Conservation (phyloP, 805 yeast species). For the Pichia nanzhaoensis region DNA sequence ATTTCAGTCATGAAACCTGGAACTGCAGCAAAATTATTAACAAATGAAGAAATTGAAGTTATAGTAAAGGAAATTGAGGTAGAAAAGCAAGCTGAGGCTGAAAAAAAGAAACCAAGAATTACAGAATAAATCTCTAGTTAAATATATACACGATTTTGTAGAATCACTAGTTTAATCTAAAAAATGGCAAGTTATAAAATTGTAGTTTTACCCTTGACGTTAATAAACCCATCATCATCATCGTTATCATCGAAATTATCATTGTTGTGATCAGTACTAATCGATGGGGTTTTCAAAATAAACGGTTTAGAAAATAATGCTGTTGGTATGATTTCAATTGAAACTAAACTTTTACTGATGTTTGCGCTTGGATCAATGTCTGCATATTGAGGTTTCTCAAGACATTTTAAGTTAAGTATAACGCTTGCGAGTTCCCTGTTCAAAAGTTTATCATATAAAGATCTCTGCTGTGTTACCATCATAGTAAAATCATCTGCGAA, state of each 20-base stretch:
- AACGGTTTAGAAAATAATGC: conserved; percentile 17
- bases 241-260: conserved; percentile 13
- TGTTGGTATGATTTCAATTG: conserved; percentile 25
- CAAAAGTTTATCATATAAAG: conserved; percentile 22
- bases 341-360: conserved; percentile 19
- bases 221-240: conserved; percentile 18
- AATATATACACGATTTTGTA: background rate
- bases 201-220: conserved; percentile 27
- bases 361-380: conserved; percentile 23
- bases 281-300: conserved; percentile 23
- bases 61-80: conserved; percentile 79
- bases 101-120: conserved; percentile 51
- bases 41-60: conserved; percentile 64
- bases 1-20: conserved; percentile 79
- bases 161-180: too few relatives aligned
- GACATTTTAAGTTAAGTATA: conserved; percentile 17
- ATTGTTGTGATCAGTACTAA: conserved; percentile 8
- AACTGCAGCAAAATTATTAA: conserved; percentile 48
- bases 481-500: conserved; percentile 21
- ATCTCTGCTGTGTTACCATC: conserved; percentile 24
- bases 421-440: conserved; percentile 25
- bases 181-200: conserved; percentile 1
- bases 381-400: conserved; percentile 17
- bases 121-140: conserved; percentile 13
- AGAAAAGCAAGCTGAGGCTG: conserved; percentile 80